phyloP scores from a whole-genome alignment of 768 basidiomycete genomes.

The Chalciporus chontae region DNA sequence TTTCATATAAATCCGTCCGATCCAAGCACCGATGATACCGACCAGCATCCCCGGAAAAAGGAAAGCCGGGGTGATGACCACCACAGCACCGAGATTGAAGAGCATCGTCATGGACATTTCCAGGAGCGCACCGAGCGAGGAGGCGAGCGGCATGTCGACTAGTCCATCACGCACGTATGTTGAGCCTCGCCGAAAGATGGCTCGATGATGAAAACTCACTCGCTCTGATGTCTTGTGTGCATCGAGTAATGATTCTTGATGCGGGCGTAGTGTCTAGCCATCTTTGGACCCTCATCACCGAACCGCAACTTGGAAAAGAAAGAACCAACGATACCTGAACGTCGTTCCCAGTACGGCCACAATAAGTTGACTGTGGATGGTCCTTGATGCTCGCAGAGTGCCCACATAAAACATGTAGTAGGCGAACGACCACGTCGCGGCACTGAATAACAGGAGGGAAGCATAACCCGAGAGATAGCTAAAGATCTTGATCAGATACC shows the following conservation, averaged over 20 bases:
- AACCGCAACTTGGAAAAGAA: neutral
- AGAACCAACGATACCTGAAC: conserved; percentile 19
- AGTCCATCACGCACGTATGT: too few relatives aligned
- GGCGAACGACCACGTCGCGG: conserved; percentile 32
- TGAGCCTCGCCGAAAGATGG: too few relatives aligned
- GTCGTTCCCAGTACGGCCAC: conserved; percentile 57
- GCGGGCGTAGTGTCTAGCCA: conserved; percentile 51
- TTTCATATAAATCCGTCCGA: conserved; percentile 51
- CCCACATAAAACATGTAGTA: conserved; percentile 45
- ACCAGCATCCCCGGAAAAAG: conserved; percentile 36
- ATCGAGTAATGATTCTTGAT: conserved; percentile 41
- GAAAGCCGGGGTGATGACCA: conserved; percentile 39
- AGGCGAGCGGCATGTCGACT: conserved; percentile 35
- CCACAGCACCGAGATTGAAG: conserved; percentile 35
- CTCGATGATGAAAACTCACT: conserved; percentile 11
- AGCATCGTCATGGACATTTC: conserved; percentile 34
- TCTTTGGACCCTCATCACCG: conserved; percentile 28
- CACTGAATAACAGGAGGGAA: conserved; percentile 31
- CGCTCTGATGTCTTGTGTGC: conserved; percentile 48
- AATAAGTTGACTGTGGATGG: conserved; percentile 50
- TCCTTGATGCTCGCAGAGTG: conserved; percentile 48
- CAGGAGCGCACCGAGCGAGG: conserved; percentile 22
- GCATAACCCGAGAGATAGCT: conserved; percentile 51
- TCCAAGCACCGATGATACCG: conserved; percentile 35
- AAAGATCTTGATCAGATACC: neutral